Conservation (phyloP, 768 basidiomycete genomes). For the Lepiota venenata region DNA sequence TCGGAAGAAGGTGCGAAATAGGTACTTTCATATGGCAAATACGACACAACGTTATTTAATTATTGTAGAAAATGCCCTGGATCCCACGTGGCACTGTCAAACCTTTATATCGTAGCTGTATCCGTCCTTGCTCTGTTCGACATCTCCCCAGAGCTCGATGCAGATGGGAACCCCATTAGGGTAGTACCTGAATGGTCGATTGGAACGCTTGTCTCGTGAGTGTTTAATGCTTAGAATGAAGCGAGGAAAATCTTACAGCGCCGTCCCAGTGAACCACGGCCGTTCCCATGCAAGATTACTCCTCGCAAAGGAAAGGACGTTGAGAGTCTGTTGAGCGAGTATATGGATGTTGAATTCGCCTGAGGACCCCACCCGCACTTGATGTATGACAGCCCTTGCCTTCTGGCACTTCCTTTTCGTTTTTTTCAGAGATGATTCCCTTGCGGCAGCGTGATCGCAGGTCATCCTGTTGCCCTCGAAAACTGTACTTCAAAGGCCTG, state of each 20-base stretch:
- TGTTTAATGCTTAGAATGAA: no score
- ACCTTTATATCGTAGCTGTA: not conserved
- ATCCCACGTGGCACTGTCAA: not conserved
- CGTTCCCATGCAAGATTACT: no score
- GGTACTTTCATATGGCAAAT: no score
- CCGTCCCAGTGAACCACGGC: not conserved
- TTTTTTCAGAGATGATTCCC: no score
- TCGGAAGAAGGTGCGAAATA: constrained; percentile 22
- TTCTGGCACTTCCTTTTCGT: no score
- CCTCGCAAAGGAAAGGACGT: not conserved
- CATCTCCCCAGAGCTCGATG: constrained; percentile 13
- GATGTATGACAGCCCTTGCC: no score
- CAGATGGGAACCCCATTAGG: not conserved
- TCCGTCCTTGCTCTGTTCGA: constrained; percentile 15
- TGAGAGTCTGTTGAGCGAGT: constrained; percentile 1
- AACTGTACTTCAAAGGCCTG: no score
- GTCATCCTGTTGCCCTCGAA: no score
- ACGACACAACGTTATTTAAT: not conserved
- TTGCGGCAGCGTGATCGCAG: no score
- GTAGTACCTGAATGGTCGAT: not conserved
- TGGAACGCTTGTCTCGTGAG: not conserved
- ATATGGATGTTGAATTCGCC: not conserved
- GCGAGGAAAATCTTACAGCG: not conserved
- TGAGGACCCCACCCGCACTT: no score
- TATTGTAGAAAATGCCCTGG: constrained; percentile 10